Evolutionary conservation across 805 yeast species (phyloP).

Genomic region (Metschnikowia similis): DNA sequence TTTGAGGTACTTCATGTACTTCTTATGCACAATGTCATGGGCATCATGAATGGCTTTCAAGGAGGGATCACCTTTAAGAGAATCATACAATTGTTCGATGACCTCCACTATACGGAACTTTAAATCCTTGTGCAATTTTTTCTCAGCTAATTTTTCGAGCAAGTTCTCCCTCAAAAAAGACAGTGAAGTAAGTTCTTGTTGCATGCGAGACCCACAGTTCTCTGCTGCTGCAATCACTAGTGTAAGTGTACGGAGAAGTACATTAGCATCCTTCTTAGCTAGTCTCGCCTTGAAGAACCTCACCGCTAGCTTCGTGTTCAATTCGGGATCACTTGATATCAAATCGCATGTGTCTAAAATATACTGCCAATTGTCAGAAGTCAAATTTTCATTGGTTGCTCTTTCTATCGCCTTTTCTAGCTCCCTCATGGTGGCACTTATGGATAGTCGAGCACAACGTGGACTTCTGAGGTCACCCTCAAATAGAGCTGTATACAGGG

Average conservation of each 20-base stretch:
- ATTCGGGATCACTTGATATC: conserved; percentile 36
- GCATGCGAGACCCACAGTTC: conserved; percentile 43
- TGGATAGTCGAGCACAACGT: background rate
- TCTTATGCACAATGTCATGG: conserved; percentile 43
- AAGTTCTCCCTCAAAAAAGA: conserved; percentile 32
- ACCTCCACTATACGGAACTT: conserved; percentile 63
- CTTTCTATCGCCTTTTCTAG: conserved; percentile 24
- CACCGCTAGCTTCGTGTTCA: conserved; percentile 31
- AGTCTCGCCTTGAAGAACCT: conserved; percentile 22
- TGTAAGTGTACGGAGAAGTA: conserved; percentile 33
- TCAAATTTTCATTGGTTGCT: conserved; percentile 40
- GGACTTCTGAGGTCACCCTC: background rate
- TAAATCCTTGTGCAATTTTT: conserved; percentile 59
- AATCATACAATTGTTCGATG: conserved; percentile 58
- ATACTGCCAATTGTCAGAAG: conserved; percentile 42
- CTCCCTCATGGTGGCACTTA: conserved; percentile 4
- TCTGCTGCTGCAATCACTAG: conserved; percentile 38
- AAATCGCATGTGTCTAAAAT: conserved; percentile 40
- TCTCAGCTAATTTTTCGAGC: conserved; percentile 46
- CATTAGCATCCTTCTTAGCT: conserved; percentile 36
- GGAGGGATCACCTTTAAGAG: conserved; percentile 73
- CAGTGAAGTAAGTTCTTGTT: conserved; percentile 40
- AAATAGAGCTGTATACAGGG: background rate
- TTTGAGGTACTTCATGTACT: conserved; percentile 29
- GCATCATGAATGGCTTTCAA: conserved; percentile 66